A percentile compares a stretch with the other conserved stretches of the same genome.
These are phyloP conservation scores for Bimuria novae-zelandiae DNA, from an alignment of 2,329 filamentous ascomycete genomes.

Conservation along the genomic window DNA sequence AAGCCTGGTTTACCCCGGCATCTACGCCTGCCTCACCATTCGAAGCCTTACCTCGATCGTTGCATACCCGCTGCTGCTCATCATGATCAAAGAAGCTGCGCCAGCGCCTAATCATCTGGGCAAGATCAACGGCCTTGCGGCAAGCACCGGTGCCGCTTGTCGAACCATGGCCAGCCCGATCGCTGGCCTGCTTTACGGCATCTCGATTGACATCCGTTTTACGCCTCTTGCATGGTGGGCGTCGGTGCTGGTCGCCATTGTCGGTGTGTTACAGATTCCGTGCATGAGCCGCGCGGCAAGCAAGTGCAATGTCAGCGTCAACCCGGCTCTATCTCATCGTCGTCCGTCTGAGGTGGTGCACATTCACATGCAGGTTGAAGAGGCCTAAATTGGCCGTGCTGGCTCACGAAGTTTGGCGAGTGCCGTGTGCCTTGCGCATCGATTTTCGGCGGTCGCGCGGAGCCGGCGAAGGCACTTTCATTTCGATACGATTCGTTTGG, in stretches of 20 bases:
- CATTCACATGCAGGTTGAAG: constrained; percentile 32
- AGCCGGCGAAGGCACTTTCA: too few species aligned
- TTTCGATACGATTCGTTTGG: too few species aligned
- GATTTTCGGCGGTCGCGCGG: too few species aligned
- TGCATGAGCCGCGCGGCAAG: constrained; percentile 57
- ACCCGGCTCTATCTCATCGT: constrained; percentile 25
- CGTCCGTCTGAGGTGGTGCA: constrained; percentile 27
- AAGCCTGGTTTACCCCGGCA: constrained; percentile 60
- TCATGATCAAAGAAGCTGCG: constrained; percentile 73
- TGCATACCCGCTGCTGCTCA: constrained; percentile 69
- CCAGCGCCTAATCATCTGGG: constrained; percentile 66
- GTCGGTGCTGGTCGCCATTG: constrained; percentile 59
- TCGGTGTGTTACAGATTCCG: constrained; percentile 61
- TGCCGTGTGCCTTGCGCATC: too few species aligned
- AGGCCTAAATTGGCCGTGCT: neutral
- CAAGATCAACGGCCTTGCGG: constrained; percentile 73
- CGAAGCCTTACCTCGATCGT: constrained; percentile 72
- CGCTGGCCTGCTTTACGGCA: constrained; percentile 68
- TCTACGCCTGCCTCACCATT: constrained; percentile 68
- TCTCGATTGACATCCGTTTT: constrained; percentile 61
- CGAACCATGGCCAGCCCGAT: constrained; percentile 72
- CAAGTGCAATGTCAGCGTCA: constrained; percentile 34
- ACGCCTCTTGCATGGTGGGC: constrained; percentile 68
- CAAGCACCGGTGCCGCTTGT: constrained; percentile 71
- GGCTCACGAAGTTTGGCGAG: too few species aligned